Evolutionary conservation across 345 rosid genomes (phyloP).

Genomic region (Cardamine chenopodiifolia): DNA sequence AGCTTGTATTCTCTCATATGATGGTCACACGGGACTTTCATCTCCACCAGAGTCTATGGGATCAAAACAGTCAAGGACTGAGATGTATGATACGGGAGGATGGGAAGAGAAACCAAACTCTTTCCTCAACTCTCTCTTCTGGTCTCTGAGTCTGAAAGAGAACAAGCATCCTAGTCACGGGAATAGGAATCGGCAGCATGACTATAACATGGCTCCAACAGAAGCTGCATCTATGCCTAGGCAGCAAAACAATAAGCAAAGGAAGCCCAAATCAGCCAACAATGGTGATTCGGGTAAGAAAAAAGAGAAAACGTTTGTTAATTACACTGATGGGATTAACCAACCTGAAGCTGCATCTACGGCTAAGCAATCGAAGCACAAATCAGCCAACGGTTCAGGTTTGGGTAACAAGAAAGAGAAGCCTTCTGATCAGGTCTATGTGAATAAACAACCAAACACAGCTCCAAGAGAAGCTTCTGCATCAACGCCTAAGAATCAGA

Average conservation of each 20-base stretch:
- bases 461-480: conserved; percentile 25
- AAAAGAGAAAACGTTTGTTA: conserved; percentile 28
- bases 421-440: conserved; percentile 21
- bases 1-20: conserved; percentile 62
- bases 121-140: conserved; percentile 41
- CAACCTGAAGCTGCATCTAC: conserved; percentile 28
- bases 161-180: conserved; percentile 22
- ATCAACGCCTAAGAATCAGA: conserved; percentile 16
- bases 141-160: conserved; percentile 45
- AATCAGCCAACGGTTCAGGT: conserved; percentile 4
- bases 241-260: conserved; percentile 19
- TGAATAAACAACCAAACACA: conserved; percentile 20
- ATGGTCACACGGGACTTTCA: conserved; percentile 60
- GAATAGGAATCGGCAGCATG: conserved; percentile 19
- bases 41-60: conserved; percentile 46
- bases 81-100: conserved; percentile 41
- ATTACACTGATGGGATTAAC: conserved; percentile 11
- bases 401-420: conserved; percentile 35
- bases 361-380: conserved; percentile 26
- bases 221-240: conserved; percentile 19
- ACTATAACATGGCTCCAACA: conserved; percentile 5
- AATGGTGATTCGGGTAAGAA: conserved; percentile 29
- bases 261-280: conserved; percentile 12
- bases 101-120: conserved; percentile 38
- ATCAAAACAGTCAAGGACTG: conserved; percentile 52